Percentiles rank a stretch among this genome's conserved stretches.
These are phyloP conservation scores for Paramecium caudatum DNA, from an alignment of 73 alveolate species.

Conservation along the genomic window DNA sequence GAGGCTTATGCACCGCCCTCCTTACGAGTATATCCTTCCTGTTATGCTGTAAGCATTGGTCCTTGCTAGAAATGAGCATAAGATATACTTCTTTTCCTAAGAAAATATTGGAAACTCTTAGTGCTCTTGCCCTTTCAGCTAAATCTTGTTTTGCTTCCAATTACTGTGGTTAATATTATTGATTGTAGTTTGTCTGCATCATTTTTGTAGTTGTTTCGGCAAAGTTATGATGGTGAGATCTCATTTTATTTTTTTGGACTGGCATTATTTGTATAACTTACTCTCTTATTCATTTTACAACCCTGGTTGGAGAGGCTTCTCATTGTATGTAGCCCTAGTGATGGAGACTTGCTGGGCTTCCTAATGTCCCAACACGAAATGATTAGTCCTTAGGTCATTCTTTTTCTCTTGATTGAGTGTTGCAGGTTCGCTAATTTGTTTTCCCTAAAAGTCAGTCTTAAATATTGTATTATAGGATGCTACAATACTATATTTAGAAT, in stretches of 20 bases:
- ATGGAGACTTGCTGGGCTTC: constrained; percentile 58
- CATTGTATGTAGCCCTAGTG: constrained; percentile 60
- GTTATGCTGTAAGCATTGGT: constrained; percentile 28
- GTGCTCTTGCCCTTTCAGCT: background rate
- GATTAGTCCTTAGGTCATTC: constrained; percentile 73
- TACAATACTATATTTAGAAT: background rate
- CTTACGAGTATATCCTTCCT: constrained; percentile 25
- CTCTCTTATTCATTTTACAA: constrained; percentile 70
- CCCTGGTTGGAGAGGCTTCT: constrained; percentile 68
- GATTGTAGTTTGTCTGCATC: constrained; percentile 73
- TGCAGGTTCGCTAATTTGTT: constrained; percentile 46
- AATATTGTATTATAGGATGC: constrained; percentile 11
- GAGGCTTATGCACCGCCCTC: constrained; percentile 42
- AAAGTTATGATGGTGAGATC: constrained; percentile 77
- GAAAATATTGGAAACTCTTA: constrained; percentile 46
- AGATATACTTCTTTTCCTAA: constrained; percentile 50
- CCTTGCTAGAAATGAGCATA: background rate
- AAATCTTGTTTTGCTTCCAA: constrained; percentile 13
- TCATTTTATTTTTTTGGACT: constrained; percentile 74
- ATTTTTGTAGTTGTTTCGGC: constrained; percentile 65
- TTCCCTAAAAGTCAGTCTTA: constrained; percentile 48
- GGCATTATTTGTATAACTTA: background rate
- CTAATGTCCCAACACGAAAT: constrained; percentile 75
- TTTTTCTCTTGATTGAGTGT: constrained; percentile 64
- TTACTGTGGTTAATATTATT: constrained; percentile 52